A percentile compares a stretch with the other conserved stretches of the same genome.
Conservation (phyloP, 371 early-diverging fungal species). For the Coemansia sp. region DNA sequence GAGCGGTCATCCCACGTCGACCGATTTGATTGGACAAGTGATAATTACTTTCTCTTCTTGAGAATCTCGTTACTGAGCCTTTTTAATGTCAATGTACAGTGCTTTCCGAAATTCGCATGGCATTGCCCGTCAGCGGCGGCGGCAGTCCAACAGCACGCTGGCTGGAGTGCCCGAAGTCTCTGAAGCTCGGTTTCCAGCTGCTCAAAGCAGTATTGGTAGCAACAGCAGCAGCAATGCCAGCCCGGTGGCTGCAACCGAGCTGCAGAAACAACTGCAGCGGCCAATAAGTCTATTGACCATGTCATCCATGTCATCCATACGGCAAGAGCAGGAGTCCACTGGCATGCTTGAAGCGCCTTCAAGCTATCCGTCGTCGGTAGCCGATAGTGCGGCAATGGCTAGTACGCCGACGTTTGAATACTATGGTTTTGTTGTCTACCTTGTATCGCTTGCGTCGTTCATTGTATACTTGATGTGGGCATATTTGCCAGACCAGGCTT, state of each 20-base stretch:
- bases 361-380: slow-evolving; percentile 25
- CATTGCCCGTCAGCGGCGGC: neutral
- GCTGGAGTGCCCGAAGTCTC: neutral
- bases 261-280: neutral
- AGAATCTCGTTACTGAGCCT: neutral
- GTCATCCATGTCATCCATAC: slow-evolving; percentile 20
- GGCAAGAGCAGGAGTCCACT: slow-evolving; percentile 19
- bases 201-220: neutral
- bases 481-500: slow-evolving; percentile 71
- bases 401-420: slow-evolving; percentile 79
- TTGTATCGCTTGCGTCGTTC: slow-evolving; percentile 73
- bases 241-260: neutral
- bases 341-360: slow-evolving; percentile 25
- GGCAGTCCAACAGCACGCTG: neutral
- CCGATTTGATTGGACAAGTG: slow-evolving; percentile 8
- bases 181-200: neutral
- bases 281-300: slow-evolving; percentile 8
- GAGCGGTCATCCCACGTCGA: neutral
- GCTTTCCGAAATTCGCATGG: neutral
- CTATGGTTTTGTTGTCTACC: slow-evolving; percentile 81
- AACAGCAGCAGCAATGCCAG: neutral
- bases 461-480: slow-evolving; percentile 77
- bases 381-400: slow-evolving; percentile 31
- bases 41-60: neutral
- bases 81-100: slow-evolving; percentile 1